Evolutionary conservation across 2,329 filamentous ascomycete species (phyloP), one percentile per base, ranked within the genome.

Genomic region (Pyrenochaeta sp.): DNA sequence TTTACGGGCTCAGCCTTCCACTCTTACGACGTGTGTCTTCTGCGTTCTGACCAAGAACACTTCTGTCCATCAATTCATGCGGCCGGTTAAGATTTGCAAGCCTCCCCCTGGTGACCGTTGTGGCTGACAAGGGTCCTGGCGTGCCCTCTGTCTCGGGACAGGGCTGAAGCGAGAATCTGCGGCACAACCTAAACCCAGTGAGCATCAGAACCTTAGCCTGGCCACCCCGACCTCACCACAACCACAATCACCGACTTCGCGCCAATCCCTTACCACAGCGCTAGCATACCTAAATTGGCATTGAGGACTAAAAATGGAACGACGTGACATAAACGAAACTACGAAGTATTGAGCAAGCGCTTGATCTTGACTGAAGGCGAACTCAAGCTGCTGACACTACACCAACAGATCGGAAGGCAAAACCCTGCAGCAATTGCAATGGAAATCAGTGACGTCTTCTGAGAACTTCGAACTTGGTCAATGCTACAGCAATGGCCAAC

Each of bases 101-200:
- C 46, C 49, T 53, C 30, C 49, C 50, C 59, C 62, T 44, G 48
- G 57, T 51, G 43, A 34, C 39, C 52, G 56, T 54, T 52, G 63
- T 56, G 58, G 59, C 55, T 56, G 59, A 55, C 69, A 58, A 51
- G 60, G 65, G 55, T 62, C 66, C 63, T 69, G 66, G 62, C 52
- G 64, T 64, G 67, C 54, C 45, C 45, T 52, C 43, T 59, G 68
- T 70, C 64, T 72, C 67, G 63, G 58, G 36, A 63, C 57, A 58
- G 58, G 64, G 65, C 27, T 64, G 54, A 69, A 70, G 68, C 68
- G 68, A 69, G 58, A 62, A 62, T 68, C 66, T 71, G 68, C 68
- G 65, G 67, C 68, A 67, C 60, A 61, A 34, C 50, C 59, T 67
- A 71, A 71, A 71, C 68, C 66, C 56, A 65, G 63, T 62, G 53